Evolutionary conservation across 2,329 filamentous ascomycete species (phyloP).

Genomic region (Xylaria sp.): DNA sequence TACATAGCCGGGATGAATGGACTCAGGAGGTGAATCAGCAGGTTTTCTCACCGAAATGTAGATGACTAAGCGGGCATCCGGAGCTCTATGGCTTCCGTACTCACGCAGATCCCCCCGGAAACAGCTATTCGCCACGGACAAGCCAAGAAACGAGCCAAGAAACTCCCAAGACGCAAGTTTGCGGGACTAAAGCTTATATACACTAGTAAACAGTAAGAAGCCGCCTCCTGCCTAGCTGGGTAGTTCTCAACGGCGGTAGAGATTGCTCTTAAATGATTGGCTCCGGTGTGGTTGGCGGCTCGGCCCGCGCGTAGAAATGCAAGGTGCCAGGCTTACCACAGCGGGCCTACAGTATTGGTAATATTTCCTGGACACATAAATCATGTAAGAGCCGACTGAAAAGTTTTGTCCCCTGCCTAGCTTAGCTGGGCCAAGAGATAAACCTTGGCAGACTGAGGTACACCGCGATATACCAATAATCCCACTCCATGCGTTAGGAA

Average conservation of each 20-base stretch:
- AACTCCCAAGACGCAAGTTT: neutral
- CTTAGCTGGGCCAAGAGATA: too few relatives aligned
- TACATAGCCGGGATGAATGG: neutral
- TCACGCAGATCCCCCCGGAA: neutral
- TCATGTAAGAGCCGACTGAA: neutral
- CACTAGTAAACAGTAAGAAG: neutral
- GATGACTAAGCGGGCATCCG: neutral
- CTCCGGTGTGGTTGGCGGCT: neutral
- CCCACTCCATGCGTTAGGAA: neutral
- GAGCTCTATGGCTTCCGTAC: neutral
- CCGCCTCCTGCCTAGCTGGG: neutral
- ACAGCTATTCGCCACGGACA: neutral
- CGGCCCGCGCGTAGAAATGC: neutral
- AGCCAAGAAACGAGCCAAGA: conserved; percentile 1
- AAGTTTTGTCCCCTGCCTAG: neutral
- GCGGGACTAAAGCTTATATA: neutral
- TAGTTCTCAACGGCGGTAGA: neutral
- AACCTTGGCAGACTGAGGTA: neutral
- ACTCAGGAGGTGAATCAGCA: neutral
- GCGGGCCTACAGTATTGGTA: neutral
- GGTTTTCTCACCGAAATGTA: neutral
- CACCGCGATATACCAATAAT: neutral
- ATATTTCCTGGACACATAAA: too few relatives aligned
- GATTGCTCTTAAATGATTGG: neutral
- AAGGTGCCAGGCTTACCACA: neutral